Evolutionary conservation across 768 basidiomycete genomes (phyloP).

Genomic region (Podaxis sp.): DNA sequence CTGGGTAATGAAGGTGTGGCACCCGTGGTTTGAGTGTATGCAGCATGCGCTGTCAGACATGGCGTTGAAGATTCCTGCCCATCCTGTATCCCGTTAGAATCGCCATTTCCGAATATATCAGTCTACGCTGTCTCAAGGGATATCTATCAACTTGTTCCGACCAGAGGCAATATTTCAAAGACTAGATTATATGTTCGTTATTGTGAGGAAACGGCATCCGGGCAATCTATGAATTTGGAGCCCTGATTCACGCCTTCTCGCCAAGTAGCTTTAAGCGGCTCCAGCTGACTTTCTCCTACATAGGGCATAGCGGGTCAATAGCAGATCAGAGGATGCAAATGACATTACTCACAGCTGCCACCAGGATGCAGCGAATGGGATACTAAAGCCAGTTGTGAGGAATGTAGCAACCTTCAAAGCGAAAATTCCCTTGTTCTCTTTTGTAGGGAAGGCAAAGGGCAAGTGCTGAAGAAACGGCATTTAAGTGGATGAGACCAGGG

Average conservation of each 20-base stretch:
- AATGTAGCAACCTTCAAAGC: constrained; percentile 43
- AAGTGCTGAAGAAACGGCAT: constrained; percentile 37
- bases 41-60: background rate
- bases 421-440: constrained; percentile 43
- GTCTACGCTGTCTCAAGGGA: background rate
- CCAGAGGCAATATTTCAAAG: background rate
- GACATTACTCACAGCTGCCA: constrained; percentile 59
- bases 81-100: background rate
- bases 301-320: constrained; percentile 1
- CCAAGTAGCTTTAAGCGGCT: constrained; percentile 15
- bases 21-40: background rate
- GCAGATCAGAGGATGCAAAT: background rate
- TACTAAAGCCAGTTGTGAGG: constrained; percentile 54
- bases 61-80: background rate
- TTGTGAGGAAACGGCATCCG: background rate
- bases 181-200: background rate
- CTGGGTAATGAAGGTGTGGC: background rate
- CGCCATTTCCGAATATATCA: background rate
- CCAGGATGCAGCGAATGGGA: constrained; percentile 60
- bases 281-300: constrained; percentile 40
- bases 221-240: background rate
- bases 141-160: background rate
- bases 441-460: constrained; percentile 49
- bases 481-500: background rate
- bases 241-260: background rate